These are phyloP conservation scores for Escallonia rubra DNA, from an alignment of 129 eudicot species.

Conservation along the genomic window DNA sequence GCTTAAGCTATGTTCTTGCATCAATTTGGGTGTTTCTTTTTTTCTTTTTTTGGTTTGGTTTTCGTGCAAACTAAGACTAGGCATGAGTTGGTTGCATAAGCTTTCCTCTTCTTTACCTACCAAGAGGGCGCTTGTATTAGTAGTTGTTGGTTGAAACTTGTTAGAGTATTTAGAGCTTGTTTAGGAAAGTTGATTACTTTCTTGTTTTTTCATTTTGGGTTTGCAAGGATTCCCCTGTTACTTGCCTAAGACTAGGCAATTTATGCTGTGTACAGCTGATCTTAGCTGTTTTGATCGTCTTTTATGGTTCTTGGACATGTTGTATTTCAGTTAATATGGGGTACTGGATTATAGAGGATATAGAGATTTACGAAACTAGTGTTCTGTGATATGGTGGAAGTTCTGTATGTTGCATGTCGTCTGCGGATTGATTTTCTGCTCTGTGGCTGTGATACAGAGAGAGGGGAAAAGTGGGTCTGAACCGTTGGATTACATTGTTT, in stretches of 20 bases:
- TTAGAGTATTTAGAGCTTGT: background rate
- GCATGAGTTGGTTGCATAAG: background rate
- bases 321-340: background rate
- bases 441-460: background rate
- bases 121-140: background rate
- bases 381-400: background rate
- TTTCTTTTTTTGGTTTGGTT: slow-evolving; percentile 5
- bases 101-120: background rate
- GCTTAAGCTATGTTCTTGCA: too few relatives aligned
- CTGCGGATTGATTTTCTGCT: background rate
- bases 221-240: too few relatives aligned
- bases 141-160: background rate
- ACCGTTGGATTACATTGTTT: background rate
- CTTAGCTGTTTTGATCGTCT: background rate
- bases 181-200: background rate
- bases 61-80: background rate
- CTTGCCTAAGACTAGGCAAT: background rate
- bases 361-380: background rate
- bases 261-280: background rate
- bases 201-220: background rate
- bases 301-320: too few relatives aligned
- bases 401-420: background rate
- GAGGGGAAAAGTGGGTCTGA: background rate
- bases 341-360: too few relatives aligned
- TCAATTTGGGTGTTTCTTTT: background rate